Evolutionary conservation across 305 asterid species (phyloP), one percentile per base, ranked within the genome.

Genomic region (Striga hermonthica): DNA sequence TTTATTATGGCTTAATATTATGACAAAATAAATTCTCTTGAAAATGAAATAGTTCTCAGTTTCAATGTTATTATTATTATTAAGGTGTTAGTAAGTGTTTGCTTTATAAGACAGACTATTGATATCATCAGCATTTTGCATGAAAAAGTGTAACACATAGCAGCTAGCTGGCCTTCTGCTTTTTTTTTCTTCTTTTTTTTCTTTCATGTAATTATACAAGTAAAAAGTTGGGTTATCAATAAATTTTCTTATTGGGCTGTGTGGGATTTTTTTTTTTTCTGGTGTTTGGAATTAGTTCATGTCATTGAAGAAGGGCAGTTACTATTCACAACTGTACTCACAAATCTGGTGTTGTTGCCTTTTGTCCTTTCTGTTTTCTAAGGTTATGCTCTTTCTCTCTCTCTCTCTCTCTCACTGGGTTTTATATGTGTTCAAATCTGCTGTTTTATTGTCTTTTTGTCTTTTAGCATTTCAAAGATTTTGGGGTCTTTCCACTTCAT

Each of bases 201-300:
- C 49, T 71, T 61, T 0, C 31, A 22, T 22, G 31, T 22, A 22
- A 22, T 22, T 22, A 22, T 63, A 60, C 28, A 31, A 39, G 28
- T 41, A 41, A 41, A 41, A 41, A 2, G 5, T 41, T 5, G 55
- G 1, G 12, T n/a, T 53, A 53, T 16, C n/a, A n/a, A n/a, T 63
- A 57, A 69, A 60, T 66, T 72, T 66, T 60, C 60, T 54, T 55
- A n/a, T 76, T 60, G 79, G 64, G 64, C 67, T 79, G 60, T 79
- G 60, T 66, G 69, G 56, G 60, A 73, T 78, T 75, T 80, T 67
- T 48, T 50, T 10, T 78, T 75, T 80, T 67, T 48, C 55, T 10
- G 65, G 70, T 37, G 6, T 34, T 57, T 48, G 62, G 75, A 49
- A 73, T 52, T 67, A 71, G 68, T 71, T 73, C 74, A 76, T 67